Evolutionary conservation across 768 basidiomycete species (phyloP), one percentile per base, ranked within the genome.

Genomic region (Chalciporus sphaerocephalus): DNA sequence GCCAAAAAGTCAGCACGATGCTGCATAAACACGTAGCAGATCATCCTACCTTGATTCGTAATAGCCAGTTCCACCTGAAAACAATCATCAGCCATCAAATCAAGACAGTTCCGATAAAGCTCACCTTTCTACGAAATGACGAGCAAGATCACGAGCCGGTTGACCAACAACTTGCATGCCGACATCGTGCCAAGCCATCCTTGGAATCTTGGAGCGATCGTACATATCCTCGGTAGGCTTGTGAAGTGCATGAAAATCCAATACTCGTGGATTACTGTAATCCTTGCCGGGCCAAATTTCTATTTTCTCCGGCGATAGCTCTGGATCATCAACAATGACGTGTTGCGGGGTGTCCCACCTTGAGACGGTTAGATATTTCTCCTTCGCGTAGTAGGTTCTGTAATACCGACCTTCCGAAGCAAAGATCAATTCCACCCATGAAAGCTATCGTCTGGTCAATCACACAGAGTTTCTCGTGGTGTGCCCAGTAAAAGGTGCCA

Each of bases 121-220:
- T 53, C 51, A 89, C 87, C 94, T 78, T 65, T 97, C 87, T 13
- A 92, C 80, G 55, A 99, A 99, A 69, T 99, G 96, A 38, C 96
- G 81, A 47, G 87, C 88, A 10, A 98, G 68, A 66, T 99, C 96
- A 18, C 95, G 78, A 16, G 94, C 92, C 38, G 96, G 96, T 61
- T 95, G 93, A 3, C 96, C 96, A 21, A 97, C 87, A 33, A 98
- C 83, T 65, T 99, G 96, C 73, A 97, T 75, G 0, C 83, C 91
- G 30, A 98, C 91, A 62, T 99, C 96, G 62, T 99, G 96, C 93
- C 95, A 99, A 22, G 96, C 93, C 93, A 98, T 97, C 39, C 96
- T 76, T 5, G 93, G 90, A 16, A 89, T 77, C 64, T 86, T 95
- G 6, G 74, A 66, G 25, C 96, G 81, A 58, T 99, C 94, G 56